Evolutionary conservation across 2,329 filamentous ascomycete genomes (phyloP).

Genomic region (Diaporthe sp.): DNA sequence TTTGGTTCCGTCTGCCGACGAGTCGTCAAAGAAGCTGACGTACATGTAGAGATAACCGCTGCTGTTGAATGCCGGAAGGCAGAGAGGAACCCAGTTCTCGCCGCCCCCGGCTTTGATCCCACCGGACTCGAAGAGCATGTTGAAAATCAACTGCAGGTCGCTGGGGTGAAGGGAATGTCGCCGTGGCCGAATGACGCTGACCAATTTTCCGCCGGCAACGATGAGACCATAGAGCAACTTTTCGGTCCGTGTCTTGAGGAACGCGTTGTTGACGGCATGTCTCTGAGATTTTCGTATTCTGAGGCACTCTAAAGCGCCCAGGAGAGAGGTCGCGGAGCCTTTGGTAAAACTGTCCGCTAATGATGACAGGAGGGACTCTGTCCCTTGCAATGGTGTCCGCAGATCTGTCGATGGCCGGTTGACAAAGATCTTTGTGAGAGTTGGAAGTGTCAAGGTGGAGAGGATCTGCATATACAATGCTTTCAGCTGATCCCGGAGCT

Average conservation of each 20-base stretch:
- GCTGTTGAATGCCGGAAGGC: conserved; percentile 96
- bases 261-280: conserved; percentile 84
- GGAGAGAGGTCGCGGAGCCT: conserved; percentile 87
- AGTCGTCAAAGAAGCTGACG: conserved; percentile 88
- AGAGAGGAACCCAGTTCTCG: conserved; percentile 97
- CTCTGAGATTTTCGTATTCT: conserved; percentile 90
- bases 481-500: conserved; percentile 88
- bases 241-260: conserved; percentile 81
- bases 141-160: conserved; percentile 96
- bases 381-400: conserved; percentile 88
- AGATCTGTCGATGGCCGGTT: conserved; percentile 94
- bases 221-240: conserved; percentile 92
- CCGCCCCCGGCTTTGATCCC: conserved; percentile 90
- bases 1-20: conserved; percentile 52
- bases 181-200: conserved; percentile 93
- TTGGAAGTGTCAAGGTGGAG: conserved; percentile 91
- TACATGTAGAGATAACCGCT: conserved; percentile 99
- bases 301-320: conserved; percentile 94
- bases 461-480: conserved; percentile 98
- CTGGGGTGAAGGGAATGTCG: conserved; percentile 96
- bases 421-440: conserved; percentile 86
- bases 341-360: conserved; percentile 94
- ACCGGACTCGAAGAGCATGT: conserved; percentile 98
- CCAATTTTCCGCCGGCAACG: conserved; percentile 90
- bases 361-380: conserved; percentile 89